These are phyloP conservation scores for Plenodomus lindquistii DNA, from an alignment of 2,329 filamentous ascomycete species.

Conservation along the genomic window DNA sequence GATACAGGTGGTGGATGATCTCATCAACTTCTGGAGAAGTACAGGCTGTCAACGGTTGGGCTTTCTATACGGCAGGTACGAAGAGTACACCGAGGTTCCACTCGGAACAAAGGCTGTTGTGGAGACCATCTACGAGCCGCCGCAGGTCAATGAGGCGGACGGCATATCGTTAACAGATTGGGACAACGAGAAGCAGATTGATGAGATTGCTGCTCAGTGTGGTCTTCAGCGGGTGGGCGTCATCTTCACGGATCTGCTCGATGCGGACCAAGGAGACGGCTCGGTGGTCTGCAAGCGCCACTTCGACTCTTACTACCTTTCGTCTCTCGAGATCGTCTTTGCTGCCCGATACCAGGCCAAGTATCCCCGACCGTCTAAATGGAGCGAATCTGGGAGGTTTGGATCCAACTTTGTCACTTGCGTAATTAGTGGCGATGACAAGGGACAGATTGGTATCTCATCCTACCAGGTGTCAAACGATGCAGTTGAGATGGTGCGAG, in stretches of 20 bases:
- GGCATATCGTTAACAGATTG: slow-evolving; percentile 84
- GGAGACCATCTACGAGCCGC: slow-evolving; percentile 95
- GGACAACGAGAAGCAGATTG: slow-evolving; percentile 80
- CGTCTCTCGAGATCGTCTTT: slow-evolving; percentile 89
- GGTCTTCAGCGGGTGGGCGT: slow-evolving; percentile 88
- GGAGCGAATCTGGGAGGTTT: slow-evolving; percentile 92
- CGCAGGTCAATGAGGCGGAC: slow-evolving; percentile 85
- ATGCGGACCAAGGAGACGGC: slow-evolving; percentile 79
- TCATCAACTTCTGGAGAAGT: slow-evolving; percentile 89
- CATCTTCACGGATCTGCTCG: slow-evolving; percentile 90
- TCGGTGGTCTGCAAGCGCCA: slow-evolving; percentile 94
- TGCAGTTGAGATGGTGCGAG: slow-evolving; percentile 94
- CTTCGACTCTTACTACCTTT: slow-evolving; percentile 91
- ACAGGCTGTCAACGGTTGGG: slow-evolving; percentile 84
- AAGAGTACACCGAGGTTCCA: slow-evolving; percentile 89
- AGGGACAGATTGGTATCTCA: slow-evolving; percentile 84
- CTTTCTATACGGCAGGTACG: slow-evolving; percentile 87
- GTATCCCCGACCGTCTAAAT: slow-evolving; percentile 88
- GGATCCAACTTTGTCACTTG: slow-evolving; percentile 98
- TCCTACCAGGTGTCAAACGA: slow-evolving; percentile 95
- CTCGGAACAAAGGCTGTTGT: slow-evolving; percentile 94
- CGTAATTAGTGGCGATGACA: slow-evolving; percentile 88
- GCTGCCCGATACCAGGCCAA: slow-evolving; percentile 85
- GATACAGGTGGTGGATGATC: slow-evolving; percentile 80
- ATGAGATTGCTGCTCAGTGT: slow-evolving; percentile 78